Percentiles rank a stretch among this genome's conserved stretches.
Conservation (phyloP, 768 basidiomycete species). For the Cyclocybe cylindracea region DNA sequence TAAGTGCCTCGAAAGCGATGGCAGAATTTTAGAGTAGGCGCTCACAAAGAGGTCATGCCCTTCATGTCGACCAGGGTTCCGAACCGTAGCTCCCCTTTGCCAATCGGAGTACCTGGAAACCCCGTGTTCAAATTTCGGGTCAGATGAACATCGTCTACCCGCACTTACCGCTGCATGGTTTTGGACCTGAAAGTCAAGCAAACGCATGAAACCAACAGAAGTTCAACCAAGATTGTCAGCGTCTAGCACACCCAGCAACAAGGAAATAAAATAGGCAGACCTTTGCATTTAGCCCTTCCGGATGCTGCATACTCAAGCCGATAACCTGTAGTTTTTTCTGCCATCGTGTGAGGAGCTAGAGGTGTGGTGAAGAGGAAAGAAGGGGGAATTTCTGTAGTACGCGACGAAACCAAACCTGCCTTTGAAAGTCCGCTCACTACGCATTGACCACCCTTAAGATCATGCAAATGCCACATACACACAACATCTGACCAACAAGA, state of each 20-base stretch:
- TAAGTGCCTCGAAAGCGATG: background rate
- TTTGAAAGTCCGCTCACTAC: slow-evolving; percentile 50
- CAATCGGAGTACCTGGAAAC: slow-evolving; percentile 62
- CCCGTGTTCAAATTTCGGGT: slow-evolving; percentile 13
- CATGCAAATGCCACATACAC: slow-evolving; percentile 11
- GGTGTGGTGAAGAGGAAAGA: slow-evolving; percentile 24
- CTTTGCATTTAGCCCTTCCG: slow-evolving; percentile 77
- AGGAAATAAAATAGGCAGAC: slow-evolving; percentile 37
- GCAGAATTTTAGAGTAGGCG: slow-evolving; percentile 19
- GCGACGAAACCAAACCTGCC: slow-evolving; percentile 29
- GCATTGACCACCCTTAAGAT: slow-evolving; percentile 42
- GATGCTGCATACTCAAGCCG: slow-evolving; percentile 76
- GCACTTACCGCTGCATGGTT: slow-evolving; percentile 70
- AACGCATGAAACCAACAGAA: slow-evolving; percentile 23
- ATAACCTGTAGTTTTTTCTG: slow-evolving; percentile 64
- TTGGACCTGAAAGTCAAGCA: slow-evolving; percentile 55
- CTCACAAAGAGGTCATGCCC: slow-evolving; percentile 69
- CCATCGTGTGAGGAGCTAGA: slow-evolving; percentile 28
- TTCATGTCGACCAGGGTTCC: slow-evolving; percentile 75
- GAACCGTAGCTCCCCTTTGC: slow-evolving; percentile 72
- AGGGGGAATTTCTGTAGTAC: slow-evolving; percentile 26
- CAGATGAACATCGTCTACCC: background rate
- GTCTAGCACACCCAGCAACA: slow-evolving; percentile 3
- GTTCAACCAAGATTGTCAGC: slow-evolving; percentile 12
- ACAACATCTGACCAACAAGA: slow-evolving; percentile 13